Conservation (phyloP, 1,284 basidiomycete genomes). For the Marasmius sp. region DNA sequence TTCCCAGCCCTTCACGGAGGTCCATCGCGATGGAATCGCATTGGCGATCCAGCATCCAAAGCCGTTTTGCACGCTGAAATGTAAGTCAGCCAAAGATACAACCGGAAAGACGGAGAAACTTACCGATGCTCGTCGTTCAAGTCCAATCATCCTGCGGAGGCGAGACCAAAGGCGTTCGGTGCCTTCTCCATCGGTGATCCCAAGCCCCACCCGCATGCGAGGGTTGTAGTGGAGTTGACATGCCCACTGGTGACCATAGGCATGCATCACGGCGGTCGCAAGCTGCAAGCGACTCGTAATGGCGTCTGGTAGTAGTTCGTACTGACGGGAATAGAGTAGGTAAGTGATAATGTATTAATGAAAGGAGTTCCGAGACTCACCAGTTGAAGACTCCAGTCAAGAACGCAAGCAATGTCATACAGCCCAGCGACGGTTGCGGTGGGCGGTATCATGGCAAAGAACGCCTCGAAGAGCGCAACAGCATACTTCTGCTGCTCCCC, state of each 20-base stretch:
- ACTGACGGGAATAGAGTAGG: constrained; percentile 18
- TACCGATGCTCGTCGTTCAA: constrained; percentile 12
- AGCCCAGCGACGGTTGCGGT: no score
- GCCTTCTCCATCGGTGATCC: constrained; percentile 36
- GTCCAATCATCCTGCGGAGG: no score
- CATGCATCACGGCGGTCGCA: constrained; percentile 38
- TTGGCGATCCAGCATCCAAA: not conserved
- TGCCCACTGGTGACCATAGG: constrained; percentile 39
- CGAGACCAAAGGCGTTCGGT: no score
- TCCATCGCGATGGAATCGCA: no score
- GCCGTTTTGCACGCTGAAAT: not conserved
- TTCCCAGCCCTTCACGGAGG: no score
- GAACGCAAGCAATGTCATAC: constrained; percentile 32
- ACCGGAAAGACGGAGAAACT: not conserved
- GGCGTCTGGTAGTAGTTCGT: constrained; percentile 25
- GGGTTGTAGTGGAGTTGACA: constrained; percentile 41
- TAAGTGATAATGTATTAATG: not conserved
- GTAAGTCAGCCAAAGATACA: not conserved
- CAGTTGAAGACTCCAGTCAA: constrained; percentile 28
- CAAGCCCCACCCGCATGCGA: constrained; percentile 25
- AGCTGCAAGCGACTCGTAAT: constrained; percentile 26
- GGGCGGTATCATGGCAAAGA: no score
- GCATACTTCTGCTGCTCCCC: constrained; percentile 41
- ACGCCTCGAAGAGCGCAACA: constrained; percentile 26
- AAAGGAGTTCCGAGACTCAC: constrained; percentile 27